Evolutionary conservation across 148 eudicot species (phyloP), one percentile per base, ranked within the genome.

Genomic region (Silene conica): DNA sequence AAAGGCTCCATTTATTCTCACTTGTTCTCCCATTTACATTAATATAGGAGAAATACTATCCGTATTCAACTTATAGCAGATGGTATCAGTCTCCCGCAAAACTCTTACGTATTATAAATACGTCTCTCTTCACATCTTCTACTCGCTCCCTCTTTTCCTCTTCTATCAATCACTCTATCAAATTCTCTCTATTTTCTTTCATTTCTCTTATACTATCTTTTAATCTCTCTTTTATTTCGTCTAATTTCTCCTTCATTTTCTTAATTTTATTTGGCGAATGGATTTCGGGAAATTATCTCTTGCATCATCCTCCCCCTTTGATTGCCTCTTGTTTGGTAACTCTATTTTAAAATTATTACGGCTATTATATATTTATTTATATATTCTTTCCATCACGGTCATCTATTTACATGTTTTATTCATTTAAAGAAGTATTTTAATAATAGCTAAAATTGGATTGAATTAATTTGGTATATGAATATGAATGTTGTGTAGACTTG

Each of bases 291-390:
- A 85, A 46, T 67, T 82, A 8, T 78, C 84, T 69, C 76, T 80
- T 8, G 77, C 81, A 74, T 80, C 87, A 9, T 58, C 73, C n/a
- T 87, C 94, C 19, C 87, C 88, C 34, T 87, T 86, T 55, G 89
- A 87, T 67, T 83, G 84, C 78, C 75, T 89, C 58, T 61, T 89
- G 70, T 87, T 89, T 73, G 94, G 93, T 89, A 87, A 31, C 18
- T 8, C 8, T 15, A 13, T 19, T 67, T 63, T 1, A 46, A 6
- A 46, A 8, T 9, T 18, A 16, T 62, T 38, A n/a, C 26, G 31
- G 6, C 20, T 6, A 6, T 38, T 38, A 31, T 31, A 28, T 28
- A 28, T 3, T 28, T 3, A 1, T 1, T 3, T 28, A 3, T 28
- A n/a, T n/a, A 26, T 2, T 26, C 28, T 26, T 26, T 26, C 28